phyloP scores from a whole-genome alignment of 2,329 filamentous ascomycete species.

The Tolypocladium tropicale region DNA sequence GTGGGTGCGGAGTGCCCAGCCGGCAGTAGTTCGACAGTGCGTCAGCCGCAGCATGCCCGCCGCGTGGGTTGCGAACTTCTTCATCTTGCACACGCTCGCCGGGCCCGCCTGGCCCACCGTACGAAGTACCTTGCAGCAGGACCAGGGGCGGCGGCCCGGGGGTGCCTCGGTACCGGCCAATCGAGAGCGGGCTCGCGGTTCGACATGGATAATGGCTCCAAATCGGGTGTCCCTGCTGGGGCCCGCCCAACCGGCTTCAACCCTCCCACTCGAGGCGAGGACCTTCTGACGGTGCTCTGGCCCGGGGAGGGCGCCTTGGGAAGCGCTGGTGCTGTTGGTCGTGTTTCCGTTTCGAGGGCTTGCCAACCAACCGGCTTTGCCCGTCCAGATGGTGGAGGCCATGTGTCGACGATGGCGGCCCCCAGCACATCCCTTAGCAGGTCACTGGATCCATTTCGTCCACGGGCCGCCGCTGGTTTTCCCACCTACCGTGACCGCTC shows the following conservation, averaged over 20 bases:
- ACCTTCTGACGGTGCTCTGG: too few species aligned
- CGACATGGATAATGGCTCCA: conserved; percentile 1
- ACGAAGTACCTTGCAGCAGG: too few species aligned
- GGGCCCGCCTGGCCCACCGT: too few species aligned
- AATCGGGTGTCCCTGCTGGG: not conserved
- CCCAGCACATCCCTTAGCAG: not conserved
- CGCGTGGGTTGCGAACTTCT: not conserved
- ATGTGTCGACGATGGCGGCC: not conserved
- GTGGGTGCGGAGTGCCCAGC: too few species aligned
- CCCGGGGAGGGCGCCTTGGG: too few species aligned
- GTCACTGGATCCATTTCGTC: too few species aligned
- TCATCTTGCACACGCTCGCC: not conserved
- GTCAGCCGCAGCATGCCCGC: not conserved
- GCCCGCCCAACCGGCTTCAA: too few species aligned
- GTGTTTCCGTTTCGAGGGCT: not conserved
- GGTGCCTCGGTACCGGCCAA: not conserved
- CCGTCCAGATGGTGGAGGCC: not conserved
- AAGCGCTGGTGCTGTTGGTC: not conserved
- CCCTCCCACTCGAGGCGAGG: too few species aligned
- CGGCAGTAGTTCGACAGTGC: too few species aligned
- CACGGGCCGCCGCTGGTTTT: too few species aligned
- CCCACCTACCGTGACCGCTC: not conserved
- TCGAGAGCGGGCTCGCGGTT: not conserved
- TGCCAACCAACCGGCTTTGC: not conserved
- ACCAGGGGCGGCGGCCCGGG: not conserved